Base-by-base conservation (phyloP, 2,329 filamentous ascomycete species). In the Aspergillus transmontanensis region DNA sequence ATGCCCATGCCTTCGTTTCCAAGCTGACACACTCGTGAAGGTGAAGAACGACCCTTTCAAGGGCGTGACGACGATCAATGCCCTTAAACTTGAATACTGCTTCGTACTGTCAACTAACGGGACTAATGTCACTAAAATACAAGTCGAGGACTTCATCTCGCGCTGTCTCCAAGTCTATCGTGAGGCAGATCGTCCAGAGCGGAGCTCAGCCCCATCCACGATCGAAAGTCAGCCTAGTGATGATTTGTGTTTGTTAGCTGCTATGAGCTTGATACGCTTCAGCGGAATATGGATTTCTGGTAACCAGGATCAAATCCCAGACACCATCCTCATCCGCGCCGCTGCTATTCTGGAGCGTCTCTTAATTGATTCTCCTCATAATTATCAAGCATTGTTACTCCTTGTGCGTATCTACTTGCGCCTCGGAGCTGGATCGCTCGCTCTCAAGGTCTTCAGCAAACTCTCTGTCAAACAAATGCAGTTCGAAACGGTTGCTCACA, bases 381-480 rank as follows among this genome's bases (percentile, higher is more conserved):
- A 82, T 59, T 84, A 83, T 59, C 73, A 80, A 61, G 77, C 79
- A 7, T 72, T 81, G 5, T 70, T 83, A 32, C 72, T 82, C 19
- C 72, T 83, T 32, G 75, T 81, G 9, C 76, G 80, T 34, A 74
- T 82, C 30, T 82, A 81, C 60, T 69, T 80, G 28, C 72, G 78
- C 51, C 68, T 83, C 12, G 82, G 82, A 23, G 78, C 79, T 32
- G 77, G 80, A 9, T 82, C 81, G 32, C 73, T 81, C 21, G 81
- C 82, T n/a, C 69, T 83, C 66, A 77, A 74, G 46, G 76, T 74
- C 12, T 83, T 83, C 68, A 72, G 74, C 64, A 79, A 77, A 61
- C 75, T 84, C 21, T 80, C 79, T 19, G 74, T 83, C 57, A 84
- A 83, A 66, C 81, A 84, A 59, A 67, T 83, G 63, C 82, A 84